phyloP scores from a whole-genome alignment of 768 basidiomycete species.

The Naganishia antarctica region DNA sequence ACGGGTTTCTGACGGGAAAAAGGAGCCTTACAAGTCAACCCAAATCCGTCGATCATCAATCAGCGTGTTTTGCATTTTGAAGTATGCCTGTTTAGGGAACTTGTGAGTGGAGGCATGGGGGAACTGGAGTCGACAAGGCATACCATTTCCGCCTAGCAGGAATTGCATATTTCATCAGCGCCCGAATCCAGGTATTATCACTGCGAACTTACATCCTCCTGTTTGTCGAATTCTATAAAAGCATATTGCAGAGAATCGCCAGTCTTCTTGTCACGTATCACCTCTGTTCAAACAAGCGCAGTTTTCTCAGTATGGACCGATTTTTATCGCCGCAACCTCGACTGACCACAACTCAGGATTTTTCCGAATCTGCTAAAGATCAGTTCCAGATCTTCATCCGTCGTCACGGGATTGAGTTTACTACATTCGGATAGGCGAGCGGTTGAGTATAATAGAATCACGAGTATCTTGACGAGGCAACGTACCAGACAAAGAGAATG shows the following conservation, averaged over 20 bases:
- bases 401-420: slow-evolving; percentile 90
- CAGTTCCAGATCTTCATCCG: slow-evolving; percentile 91
- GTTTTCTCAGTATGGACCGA: no score
- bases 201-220: slow-evolving; percentile 87
- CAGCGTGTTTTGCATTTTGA: slow-evolving; percentile 99
- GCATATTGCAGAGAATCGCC: slow-evolving; percentile 97
- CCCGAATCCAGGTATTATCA: neutral
- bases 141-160: slow-evolving; percentile 10
- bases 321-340: neutral
- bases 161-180: neutral
- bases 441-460: no score
- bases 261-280: slow-evolving; percentile 90
- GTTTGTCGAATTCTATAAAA: slow-evolving; percentile 94
- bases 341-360: slow-evolving; percentile 64
- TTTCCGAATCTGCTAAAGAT: slow-evolving; percentile 93
- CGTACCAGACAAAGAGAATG: slow-evolving; percentile 84
- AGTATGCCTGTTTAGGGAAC: slow-evolving; percentile 66
- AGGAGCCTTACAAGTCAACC: slow-evolving; percentile 88
- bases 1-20: slow-evolving; percentile 16
- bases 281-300: slow-evolving; percentile 90
- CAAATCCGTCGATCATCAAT: slow-evolving; percentile 97
- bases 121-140: no score
- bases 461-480: no score
- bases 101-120: no score
- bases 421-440: neutral